phyloP scores from a whole-genome alignment of 2,329 filamentous ascomycete genomes.

The Aspergillus persii region DNA sequence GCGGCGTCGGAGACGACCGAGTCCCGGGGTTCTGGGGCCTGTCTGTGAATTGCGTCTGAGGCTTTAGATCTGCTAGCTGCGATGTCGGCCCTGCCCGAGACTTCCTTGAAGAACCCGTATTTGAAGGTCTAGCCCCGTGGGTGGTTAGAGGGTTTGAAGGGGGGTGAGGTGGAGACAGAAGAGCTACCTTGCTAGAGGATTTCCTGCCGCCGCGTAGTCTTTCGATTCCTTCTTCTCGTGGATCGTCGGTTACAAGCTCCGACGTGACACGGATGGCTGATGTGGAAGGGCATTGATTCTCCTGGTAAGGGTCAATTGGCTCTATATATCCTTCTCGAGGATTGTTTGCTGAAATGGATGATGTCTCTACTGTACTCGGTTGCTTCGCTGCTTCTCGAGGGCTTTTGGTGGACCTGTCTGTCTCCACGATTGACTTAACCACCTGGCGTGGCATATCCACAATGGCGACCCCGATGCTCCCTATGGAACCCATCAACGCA shows the following conservation, averaged over 20 bases:
- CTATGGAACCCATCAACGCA: neutral
- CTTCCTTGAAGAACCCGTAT: neutral
- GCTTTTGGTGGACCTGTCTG: neutral
- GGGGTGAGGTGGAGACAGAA: neutral
- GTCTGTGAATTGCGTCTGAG: neutral
- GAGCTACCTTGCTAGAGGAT: neutral
- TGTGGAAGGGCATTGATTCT: neutral
- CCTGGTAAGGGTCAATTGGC: neutral
- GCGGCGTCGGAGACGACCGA: neutral
- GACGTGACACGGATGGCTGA: neutral
- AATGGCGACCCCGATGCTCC: neutral
- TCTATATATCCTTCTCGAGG: neutral
- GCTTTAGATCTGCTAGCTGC: neutral
- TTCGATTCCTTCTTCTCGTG: neutral
- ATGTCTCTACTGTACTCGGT: too few species aligned
- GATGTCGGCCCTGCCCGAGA: neutral
- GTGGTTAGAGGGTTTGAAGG: neutral
- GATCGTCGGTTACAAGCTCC: neutral
- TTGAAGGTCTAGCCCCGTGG: neutral
- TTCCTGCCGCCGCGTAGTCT: neutral
- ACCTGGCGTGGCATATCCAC: neutral
- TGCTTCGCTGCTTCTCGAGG: neutral
- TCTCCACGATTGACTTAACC: neutral
- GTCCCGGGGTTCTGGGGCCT: neutral
- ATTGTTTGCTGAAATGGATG: neutral